phyloP scores from a whole-genome alignment of 176 grass and related monocot species.

The Phoenix roebelenii region DNA sequence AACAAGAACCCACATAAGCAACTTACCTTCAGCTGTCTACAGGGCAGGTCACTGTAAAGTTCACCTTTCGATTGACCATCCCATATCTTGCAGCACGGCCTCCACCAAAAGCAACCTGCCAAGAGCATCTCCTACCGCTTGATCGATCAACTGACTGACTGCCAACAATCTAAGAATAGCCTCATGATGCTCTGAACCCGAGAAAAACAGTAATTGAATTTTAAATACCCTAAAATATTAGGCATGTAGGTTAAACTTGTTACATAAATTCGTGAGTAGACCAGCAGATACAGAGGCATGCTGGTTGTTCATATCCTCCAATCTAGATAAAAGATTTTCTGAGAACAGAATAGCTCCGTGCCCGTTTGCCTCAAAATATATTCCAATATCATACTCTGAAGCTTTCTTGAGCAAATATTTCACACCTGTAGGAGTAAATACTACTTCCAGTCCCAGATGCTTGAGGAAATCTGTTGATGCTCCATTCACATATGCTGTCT shows the following conservation, averaged over 20 bases:
- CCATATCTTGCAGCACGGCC: slow-evolving; percentile 65
- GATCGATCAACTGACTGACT: slow-evolving; percentile 69
- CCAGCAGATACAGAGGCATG: slow-evolving; percentile 34
- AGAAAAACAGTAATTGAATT: background rate
- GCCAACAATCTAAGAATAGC: slow-evolving; percentile 64
- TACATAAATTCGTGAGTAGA: slow-evolving; percentile 10
- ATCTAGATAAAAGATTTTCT: slow-evolving; percentile 35
- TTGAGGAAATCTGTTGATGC: slow-evolving; percentile 65
- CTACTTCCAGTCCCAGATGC: slow-evolving; percentile 63
- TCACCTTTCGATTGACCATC: slow-evolving; percentile 79
- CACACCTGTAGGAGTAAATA: slow-evolving; percentile 75
- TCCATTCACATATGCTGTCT: slow-evolving; percentile 96
- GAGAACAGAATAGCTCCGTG: slow-evolving; percentile 78
- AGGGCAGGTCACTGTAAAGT: slow-evolving; percentile 76
- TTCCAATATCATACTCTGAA: slow-evolving; percentile 70
- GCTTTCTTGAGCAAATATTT: slow-evolving; percentile 93
- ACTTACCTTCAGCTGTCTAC: slow-evolving; percentile 71
- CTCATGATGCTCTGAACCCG: too few species aligned
- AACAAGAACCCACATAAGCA: background rate
- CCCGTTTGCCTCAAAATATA: slow-evolving; percentile 97
- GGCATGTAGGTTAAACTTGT: background rate
- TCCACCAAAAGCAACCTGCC: slow-evolving; percentile 81
- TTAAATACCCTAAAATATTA: too few species aligned
- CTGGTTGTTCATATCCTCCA: slow-evolving; percentile 29
- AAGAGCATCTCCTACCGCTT: slow-evolving; percentile 83